Percentiles rank a stretch among this genome's conserved stretches.
These are phyloP conservation scores for Colletotrichum sp. DNA, from an alignment of 2,329 filamentous ascomycete species.

Conservation along the genomic window DNA sequence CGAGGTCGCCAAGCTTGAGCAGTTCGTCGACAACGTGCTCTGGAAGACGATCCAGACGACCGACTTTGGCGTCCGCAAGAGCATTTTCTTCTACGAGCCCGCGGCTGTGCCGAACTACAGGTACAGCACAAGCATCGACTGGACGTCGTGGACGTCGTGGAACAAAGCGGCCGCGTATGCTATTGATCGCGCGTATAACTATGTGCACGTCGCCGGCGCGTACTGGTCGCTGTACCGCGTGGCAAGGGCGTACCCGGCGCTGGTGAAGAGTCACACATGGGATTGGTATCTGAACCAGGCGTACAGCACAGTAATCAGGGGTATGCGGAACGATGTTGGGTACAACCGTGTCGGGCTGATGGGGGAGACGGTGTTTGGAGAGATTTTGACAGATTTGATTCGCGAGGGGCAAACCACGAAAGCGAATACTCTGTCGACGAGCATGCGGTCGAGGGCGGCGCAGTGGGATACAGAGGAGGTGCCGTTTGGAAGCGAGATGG, in stretches of 20 bases:
- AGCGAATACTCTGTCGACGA: conserved; percentile 42
- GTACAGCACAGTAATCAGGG: conserved; percentile 51
- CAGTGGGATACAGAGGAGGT: conserved; percentile 54
- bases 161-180: conserved; percentile 47
- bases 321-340: conserved; percentile 40
- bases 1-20: conserved; percentile 57
- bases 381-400: conserved; percentile 54
- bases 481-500: conserved; percentile 65
- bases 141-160: conserved; percentile 58
- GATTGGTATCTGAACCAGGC: conserved; percentile 61
- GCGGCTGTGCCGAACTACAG: conserved; percentile 42
- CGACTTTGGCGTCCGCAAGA: conserved; percentile 56
- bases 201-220: conserved; percentile 58
- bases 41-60: conserved; percentile 50
- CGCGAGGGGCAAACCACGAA: conserved; percentile 47
- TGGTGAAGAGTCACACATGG: conserved; percentile 47
- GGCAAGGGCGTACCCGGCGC: conserved; percentile 50
- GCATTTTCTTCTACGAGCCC: conserved; percentile 62
- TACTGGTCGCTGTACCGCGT: conserved; percentile 65
- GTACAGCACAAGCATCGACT: conserved; percentile 50
- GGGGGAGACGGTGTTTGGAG: conserved; percentile 63
- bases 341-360: conserved; percentile 57
- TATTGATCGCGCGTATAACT: conserved; percentile 60
- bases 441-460: conserved; percentile 53
- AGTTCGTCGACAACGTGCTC: conserved; percentile 56